Evolutionary conservation across 352 stramenopile species (phyloP), one percentile per base, ranked within the genome.

Genomic region (Phytophthora kernoviae): DNA sequence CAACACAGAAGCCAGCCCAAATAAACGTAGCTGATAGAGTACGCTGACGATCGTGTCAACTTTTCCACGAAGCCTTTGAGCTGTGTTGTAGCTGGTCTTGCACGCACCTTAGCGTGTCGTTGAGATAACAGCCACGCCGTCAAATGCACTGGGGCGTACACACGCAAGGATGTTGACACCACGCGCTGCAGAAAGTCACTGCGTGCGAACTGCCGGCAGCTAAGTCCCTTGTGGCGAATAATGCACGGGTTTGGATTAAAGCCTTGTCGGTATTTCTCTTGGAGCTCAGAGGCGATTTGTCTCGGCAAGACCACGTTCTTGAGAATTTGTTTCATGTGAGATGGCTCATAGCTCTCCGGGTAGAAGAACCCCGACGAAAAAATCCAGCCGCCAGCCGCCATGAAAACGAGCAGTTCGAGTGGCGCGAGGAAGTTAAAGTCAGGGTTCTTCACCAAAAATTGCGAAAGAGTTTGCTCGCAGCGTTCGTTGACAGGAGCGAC

Each of bases 81-180:
- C 4, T 81, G 71, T 42, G 49, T 53, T 0, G 45, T 24, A 37
- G 68, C n/a, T 0, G 77, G 66, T 40, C 70, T 81, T 18, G 61
- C 30, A 7, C 80, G 77, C 18, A 73, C 67, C 50, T 75, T 70
- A 15, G 52, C 27, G 36, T 74, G 73, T 37, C 80, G 77, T 22
- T 87, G 62, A 15, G 75, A 65, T 10, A 87, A 21, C 5, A 83
- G 15, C 70, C 65, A 87, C 36, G 80, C 68, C n/a, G 64, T 84
- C 0, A 87, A 32, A 52, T 90, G 80, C 22, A 88, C 80, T 0
- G 80, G 80, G 14, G 81, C 39, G 40, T 88, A 90, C 34, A 90
- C 57, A 9, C 66, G 70, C 14, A 87, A 65, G 1, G 68, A 76
- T 12, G 75, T 63, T 10, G 46, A 37, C 15, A 81, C 59, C 39